phyloP scores from a whole-genome alignment of 2,329 filamentous ascomycete genomes.

The Hypocrella siamensis region DNA sequence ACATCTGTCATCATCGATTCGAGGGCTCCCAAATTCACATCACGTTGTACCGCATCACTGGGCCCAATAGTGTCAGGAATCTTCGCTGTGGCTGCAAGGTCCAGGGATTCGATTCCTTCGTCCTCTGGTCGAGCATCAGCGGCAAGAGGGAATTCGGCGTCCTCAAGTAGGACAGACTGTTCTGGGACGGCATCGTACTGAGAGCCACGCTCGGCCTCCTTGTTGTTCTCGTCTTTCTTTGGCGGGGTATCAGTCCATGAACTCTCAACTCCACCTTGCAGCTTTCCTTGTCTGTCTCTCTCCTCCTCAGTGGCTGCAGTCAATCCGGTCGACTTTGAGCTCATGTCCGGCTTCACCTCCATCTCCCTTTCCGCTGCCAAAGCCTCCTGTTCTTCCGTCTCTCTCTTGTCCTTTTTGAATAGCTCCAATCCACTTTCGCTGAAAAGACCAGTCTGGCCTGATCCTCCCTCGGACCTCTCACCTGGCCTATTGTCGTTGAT shows the following conservation, averaged over 20 bases:
- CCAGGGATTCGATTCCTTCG: conserved; percentile 4
- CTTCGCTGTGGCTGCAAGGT: conserved; percentile 5
- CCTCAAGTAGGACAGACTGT: conserved; percentile 2
- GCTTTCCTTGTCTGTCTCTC: conserved; percentile 3
- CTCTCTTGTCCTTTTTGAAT: conserved; percentile 17
- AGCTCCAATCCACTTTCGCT: conserved; percentile 4
- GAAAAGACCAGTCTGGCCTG: conserved; percentile 3
- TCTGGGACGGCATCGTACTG: conserved; percentile 3
- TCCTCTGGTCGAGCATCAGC: conserved; percentile 6
- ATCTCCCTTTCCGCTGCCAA: conserved; percentile 5
- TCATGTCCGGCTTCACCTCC: too few relatives aligned
- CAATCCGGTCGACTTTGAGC: conserved; percentile 4
- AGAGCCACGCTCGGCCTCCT: conserved; percentile 3
- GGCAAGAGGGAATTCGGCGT: conserved; percentile 1
- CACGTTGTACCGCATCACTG: conserved; percentile 3
- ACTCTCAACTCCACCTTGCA: conserved; percentile 2
- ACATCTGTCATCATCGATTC: background rate
- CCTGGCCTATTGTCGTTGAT: too few relatives aligned
- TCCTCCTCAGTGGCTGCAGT: conserved; percentile 3
- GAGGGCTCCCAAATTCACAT: conserved; percentile 1
- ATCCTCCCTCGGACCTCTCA: conserved; percentile 1
- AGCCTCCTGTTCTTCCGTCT: conserved; percentile 7
- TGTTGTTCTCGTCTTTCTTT: conserved; percentile 13
- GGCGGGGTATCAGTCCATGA: conserved; percentile 6
- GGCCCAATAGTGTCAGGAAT: conserved; percentile 2